Conservation (phyloP, 2,329 filamentous ascomycete species). For the Claviceps digitariae region DNA sequence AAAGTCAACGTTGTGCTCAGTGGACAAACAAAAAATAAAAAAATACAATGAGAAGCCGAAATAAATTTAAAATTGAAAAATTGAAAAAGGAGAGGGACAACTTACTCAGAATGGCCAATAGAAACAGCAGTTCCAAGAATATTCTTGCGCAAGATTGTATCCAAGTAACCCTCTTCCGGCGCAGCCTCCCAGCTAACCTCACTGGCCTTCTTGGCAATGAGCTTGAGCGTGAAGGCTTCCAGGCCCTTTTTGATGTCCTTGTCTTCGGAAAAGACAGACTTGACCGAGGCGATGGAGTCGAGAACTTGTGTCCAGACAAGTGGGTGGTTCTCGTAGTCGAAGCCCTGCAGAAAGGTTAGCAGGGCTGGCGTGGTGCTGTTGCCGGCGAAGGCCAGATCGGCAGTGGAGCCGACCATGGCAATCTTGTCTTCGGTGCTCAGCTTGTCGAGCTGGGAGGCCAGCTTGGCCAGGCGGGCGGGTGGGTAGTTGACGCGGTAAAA, state of each 20-base stretch:
- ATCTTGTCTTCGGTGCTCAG: slow-evolving; percentile 84
- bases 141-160: slow-evolving; percentile 67
- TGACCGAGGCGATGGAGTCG: slow-evolving; percentile 60
- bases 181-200: slow-evolving; percentile 76
- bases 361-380: slow-evolving; percentile 71
- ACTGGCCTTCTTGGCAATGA: slow-evolving; percentile 62
- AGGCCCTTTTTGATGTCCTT: slow-evolving; percentile 57
- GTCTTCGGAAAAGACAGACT: slow-evolving; percentile 74
- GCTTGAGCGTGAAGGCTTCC: slow-evolving; percentile 63
- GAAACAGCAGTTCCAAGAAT: slow-evolving; percentile 64
- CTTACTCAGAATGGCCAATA: slow-evolving; percentile 62
- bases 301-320: slow-evolving; percentile 83
- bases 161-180: slow-evolving; percentile 68
- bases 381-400: slow-evolving; percentile 77
- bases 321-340: slow-evolving; percentile 68
- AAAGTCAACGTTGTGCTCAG: too few species aligned
- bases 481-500: slow-evolving; percentile 93
- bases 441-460: slow-evolving; percentile 62
- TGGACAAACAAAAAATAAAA: not conserved
- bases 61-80: not conserved
- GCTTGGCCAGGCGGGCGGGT: slow-evolving; percentile 63
- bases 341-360: slow-evolving; percentile 73
- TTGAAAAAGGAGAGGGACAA: slow-evolving; percentile 5
- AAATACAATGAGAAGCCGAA: not conserved
- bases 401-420: slow-evolving; percentile 77